A percentile compares a stretch with the other conserved stretches of the same genome.
Evolutionary conservation across 495 filamentous ascomycete genomes (phyloP).

Genomic region (Oidiodendron maius): DNA sequence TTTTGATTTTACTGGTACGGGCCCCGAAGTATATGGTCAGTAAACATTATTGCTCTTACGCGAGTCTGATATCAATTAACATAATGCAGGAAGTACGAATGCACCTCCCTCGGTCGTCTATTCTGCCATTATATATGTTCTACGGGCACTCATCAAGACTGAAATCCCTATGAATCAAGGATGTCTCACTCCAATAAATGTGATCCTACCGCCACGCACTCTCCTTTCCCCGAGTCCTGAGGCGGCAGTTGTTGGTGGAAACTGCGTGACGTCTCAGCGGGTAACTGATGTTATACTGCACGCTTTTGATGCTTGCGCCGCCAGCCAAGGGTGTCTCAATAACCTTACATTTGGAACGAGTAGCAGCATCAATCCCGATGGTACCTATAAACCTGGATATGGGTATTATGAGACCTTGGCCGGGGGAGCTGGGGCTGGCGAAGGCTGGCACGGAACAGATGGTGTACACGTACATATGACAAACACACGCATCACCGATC

Average conservation of each 20-base stretch:
- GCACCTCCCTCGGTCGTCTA: conserved; percentile 20
- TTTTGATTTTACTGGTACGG: conserved; percentile 33
- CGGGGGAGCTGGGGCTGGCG: conserved; percentile 60
- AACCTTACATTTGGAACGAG: conserved; percentile 17
- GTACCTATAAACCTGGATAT: conserved; percentile 49
- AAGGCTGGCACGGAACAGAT: conserved; percentile 55
- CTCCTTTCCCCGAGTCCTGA: conserved; percentile 17
- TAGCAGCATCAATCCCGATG: neutral
- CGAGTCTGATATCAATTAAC: no score
- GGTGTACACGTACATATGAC: conserved; percentile 71
- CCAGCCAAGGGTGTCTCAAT: conserved; percentile 23
- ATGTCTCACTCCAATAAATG: conserved; percentile 17
- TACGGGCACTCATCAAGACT: conserved; percentile 20
- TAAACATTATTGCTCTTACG: no score
- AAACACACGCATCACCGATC: conserved; percentile 67
- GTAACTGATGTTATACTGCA: conserved; percentile 25
- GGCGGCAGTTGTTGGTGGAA: conserved; percentile 22
- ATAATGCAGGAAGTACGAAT: conserved; percentile 14
- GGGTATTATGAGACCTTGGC: conserved; percentile 70
- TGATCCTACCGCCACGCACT: conserved; percentile 16
- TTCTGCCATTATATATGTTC: conserved; percentile 23
- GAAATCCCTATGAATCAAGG: conserved; percentile 29
- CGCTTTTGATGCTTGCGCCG: conserved; percentile 25
- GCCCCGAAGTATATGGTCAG: no score
- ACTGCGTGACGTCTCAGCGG: conserved; percentile 22